phyloP scores from a whole-genome alignment of 2,329 filamentous ascomycete genomes.

The Fusarium sp. region DNA sequence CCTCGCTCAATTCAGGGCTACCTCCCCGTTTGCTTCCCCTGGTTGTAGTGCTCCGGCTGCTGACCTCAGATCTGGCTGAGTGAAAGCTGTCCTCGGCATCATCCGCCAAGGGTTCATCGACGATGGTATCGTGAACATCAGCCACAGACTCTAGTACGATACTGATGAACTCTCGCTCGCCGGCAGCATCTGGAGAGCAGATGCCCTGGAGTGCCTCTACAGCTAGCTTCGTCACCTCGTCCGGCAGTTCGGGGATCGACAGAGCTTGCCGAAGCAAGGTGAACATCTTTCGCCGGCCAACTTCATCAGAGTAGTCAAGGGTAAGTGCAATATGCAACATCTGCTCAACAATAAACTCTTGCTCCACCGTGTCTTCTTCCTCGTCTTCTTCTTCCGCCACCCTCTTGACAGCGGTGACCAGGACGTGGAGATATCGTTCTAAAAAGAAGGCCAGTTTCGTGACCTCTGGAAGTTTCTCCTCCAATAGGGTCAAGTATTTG shows the following conservation, averaged over 20 bases:
- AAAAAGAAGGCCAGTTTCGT: conserved; percentile 91
- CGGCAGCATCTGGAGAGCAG: conserved; percentile 81
- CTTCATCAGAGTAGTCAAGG: conserved; percentile 97
- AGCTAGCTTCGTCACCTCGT: conserved; percentile 91
- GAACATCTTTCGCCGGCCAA: conserved; percentile 96
- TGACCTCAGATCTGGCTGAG: conserved; percentile 89
- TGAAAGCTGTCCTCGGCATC: conserved; percentile 85
- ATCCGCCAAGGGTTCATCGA: conserved; percentile 74
- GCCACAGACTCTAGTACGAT: conserved; percentile 94
- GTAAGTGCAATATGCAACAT: conserved; percentile 92
- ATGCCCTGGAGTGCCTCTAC: conserved; percentile 87
- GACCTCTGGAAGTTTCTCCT: conserved; percentile 96
- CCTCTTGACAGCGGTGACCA: conserved; percentile 76
- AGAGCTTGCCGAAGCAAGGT: conserved; percentile 88
- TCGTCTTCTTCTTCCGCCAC: conserved; percentile 73
- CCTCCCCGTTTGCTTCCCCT: conserved; percentile 61
- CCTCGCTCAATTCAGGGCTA: conserved; percentile 68
- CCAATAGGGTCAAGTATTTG: conserved; percentile 82
- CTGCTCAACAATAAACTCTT: conserved; percentile 97
- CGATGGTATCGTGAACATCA: conserved; percentile 95
- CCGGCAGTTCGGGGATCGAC: conserved; percentile 88
- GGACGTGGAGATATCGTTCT: conserved; percentile 81
- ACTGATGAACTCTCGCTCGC: conserved; percentile 87
- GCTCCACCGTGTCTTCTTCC: conserved; percentile 88
- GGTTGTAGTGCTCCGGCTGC: conserved; percentile 73